Conservation (phyloP, 441 rosid genomes). For the Flueggea neowawraea region DNA sequence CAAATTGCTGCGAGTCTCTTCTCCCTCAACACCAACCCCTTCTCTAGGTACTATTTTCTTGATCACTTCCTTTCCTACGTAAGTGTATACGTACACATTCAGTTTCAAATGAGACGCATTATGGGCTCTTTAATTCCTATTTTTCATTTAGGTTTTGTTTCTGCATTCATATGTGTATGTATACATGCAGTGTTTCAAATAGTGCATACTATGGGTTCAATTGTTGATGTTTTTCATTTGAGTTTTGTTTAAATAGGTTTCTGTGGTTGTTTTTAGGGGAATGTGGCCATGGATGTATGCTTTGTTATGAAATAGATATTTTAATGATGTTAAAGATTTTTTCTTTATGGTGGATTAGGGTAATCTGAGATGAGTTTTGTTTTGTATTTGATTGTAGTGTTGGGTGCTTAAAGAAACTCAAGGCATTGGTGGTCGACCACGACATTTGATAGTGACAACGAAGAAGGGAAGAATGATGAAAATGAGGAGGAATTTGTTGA, state of each 20-base stretch:
- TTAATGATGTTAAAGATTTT: not conserved
- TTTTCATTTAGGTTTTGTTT: not conserved
- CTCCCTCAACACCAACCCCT: constrained; percentile 16
- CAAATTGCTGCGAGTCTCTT: constrained; percentile 29
- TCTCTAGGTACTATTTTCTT: constrained; percentile 29
- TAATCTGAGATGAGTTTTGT: constrained; percentile 3
- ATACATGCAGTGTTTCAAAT: not conserved
- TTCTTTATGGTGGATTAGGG: not conserved
- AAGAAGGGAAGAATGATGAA: constrained; percentile 19
- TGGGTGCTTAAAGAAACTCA: constrained; percentile 37
- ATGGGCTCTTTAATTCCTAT: not conserved
- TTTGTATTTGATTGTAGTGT: constrained; percentile 25
- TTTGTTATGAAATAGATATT: not conserved
- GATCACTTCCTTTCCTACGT: not conserved
- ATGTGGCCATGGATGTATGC: constrained; percentile 14
- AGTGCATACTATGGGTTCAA: too few relatives aligned
- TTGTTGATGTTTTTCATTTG: too few relatives aligned
- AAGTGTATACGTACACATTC: not conserved
- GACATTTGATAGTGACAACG: constrained; percentile 25
- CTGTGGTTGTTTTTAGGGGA: not conserved
- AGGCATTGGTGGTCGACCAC: constrained; percentile 49
- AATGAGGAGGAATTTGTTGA: constrained; percentile 40
- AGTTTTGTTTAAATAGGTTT: too few relatives aligned
- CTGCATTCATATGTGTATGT: not conserved
- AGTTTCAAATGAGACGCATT: not conserved